phyloP scores from a whole-genome alignment of 164 flowering plant species.

The Pachysandra terminalis region DNA sequence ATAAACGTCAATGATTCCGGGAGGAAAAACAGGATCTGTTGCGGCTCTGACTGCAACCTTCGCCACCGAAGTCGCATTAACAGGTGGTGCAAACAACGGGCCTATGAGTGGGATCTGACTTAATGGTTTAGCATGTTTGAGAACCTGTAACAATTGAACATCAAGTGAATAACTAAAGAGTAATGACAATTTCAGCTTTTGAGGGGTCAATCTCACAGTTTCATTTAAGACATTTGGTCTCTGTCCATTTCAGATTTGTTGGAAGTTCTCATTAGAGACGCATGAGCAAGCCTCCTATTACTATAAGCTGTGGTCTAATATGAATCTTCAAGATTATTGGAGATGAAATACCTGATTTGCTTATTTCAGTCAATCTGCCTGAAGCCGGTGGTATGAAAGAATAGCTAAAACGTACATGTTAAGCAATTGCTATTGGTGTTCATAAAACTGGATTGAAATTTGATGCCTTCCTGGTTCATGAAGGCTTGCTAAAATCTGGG shows the following conservation, averaged over 20 bases:
- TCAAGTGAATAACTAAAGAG: background rate
- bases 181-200: too few species aligned
- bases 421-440: background rate
- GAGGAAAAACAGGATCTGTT: conserved; percentile 89
- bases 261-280: too few species aligned
- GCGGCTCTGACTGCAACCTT: conserved; percentile 94
- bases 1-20: conserved; percentile 77
- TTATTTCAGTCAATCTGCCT: background rate
- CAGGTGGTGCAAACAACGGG: conserved; percentile 79
- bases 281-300: background rate
- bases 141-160: conserved; percentile 41
- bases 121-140: conserved; percentile 75
- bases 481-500: conserved; percentile 14
- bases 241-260: background rate
- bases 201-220: background rate
- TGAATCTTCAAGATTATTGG: conserved; percentile 5
- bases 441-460: too few species aligned
- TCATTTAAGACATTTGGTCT: too few species aligned
- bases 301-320: background rate
- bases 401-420: background rate
- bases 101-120: conserved; percentile 79
- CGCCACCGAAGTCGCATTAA: conserved; percentile 70
- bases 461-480: too few species aligned
- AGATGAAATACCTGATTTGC: background rate
- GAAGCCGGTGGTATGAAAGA: background rate